Percentiles rank a stretch among this genome's conserved stretches.
Evolutionary conservation across 1,284 basidiomycete genomes (phyloP).

Genomic region (Clitocybe nebularis): DNA sequence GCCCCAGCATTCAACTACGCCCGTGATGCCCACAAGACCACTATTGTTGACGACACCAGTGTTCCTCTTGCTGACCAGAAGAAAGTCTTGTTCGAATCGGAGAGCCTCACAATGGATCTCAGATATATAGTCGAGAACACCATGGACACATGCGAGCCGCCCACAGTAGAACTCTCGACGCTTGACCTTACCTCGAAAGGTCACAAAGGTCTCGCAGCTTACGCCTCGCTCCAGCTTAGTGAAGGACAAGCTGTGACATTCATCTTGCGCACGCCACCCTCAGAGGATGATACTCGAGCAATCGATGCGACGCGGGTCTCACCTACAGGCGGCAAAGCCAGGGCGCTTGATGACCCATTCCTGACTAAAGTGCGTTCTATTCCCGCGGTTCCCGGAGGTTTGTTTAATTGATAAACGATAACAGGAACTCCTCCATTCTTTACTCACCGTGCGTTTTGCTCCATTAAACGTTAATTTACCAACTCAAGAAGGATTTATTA

Average conservation of each 20-base stretch:
- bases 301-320: conserved; percentile 18
- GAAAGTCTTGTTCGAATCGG: conserved; percentile 71
- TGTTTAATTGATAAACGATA: neutral
- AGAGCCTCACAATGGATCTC: conserved; percentile 66
- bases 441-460: conserved; percentile 44
- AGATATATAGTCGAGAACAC: conserved; percentile 65
- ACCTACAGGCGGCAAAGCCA: conserved; percentile 11
- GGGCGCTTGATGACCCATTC: conserved; percentile 40
- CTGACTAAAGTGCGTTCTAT: conserved; percentile 51
- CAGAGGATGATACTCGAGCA: conserved; percentile 16
- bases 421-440: conserved; percentile 48
- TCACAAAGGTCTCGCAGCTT: conserved; percentile 58
- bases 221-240: conserved; percentile 51
- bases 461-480: neutral
- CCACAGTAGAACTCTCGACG: conserved; percentile 50
- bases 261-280: conserved; percentile 65
- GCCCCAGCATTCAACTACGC: conserved; percentile 95
- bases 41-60: conserved; percentile 45
- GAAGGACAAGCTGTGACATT: conserved; percentile 89
- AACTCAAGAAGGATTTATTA: too few species aligned
- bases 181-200: conserved; percentile 65
- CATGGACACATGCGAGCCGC: conserved; percentile 44
- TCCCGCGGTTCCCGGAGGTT: neutral
- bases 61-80: conserved; percentile 36
- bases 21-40: conserved; percentile 64